These are phyloP conservation scores for Trichomonascaceae sp. DNA, from an alignment of 1,139 yeast genomes.

Conservation along the genomic window DNA sequence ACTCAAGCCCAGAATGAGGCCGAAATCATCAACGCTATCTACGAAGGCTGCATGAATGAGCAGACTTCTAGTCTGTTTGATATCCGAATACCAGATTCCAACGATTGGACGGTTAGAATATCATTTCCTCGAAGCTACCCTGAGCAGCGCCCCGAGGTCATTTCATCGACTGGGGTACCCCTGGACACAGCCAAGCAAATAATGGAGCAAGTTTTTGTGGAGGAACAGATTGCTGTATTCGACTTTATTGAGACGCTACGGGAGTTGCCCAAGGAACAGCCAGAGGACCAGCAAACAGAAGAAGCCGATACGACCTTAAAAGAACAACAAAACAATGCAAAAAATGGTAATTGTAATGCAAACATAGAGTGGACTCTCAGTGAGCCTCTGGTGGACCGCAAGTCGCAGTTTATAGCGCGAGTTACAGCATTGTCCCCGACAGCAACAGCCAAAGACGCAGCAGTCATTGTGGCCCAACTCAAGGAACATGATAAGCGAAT, in stretches of 20 bases:
- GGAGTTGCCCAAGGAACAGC: slow-evolving; percentile 16
- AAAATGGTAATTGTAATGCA: no score
- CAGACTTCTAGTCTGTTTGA: slow-evolving; percentile 34
- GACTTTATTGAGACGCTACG: slow-evolving; percentile 62
- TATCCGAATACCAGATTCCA: slow-evolving; percentile 50
- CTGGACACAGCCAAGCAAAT: slow-evolving; percentile 29
- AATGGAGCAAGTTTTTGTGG: slow-evolving; percentile 31
- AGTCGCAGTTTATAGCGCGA: slow-evolving; percentile 74
- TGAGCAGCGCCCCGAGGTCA: slow-evolving; percentile 35
- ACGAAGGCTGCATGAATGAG: slow-evolving; percentile 43
- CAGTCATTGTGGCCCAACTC: slow-evolving; percentile 36
- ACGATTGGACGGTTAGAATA: slow-evolving; percentile 40
- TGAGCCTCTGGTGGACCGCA: slow-evolving; percentile 69
- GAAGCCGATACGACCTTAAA: no score
- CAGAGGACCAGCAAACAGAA: no score
- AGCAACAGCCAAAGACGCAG: slow-evolving; percentile 60
- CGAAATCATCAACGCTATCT: slow-evolving; percentile 80
- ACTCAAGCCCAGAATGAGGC: no score
- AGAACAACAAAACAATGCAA: no score
- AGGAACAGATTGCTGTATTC: slow-evolving; percentile 66
- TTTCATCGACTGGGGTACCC: slow-evolving; percentile 27
- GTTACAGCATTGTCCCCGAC: background rate
- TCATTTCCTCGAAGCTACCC: slow-evolving; percentile 68
- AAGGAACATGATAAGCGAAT: slow-evolving; percentile 56
- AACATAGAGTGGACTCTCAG: slow-evolving; percentile 58